phyloP scores from a whole-genome alignment of 306 rosid genomes.

The Fragaria vesca region DNA sequence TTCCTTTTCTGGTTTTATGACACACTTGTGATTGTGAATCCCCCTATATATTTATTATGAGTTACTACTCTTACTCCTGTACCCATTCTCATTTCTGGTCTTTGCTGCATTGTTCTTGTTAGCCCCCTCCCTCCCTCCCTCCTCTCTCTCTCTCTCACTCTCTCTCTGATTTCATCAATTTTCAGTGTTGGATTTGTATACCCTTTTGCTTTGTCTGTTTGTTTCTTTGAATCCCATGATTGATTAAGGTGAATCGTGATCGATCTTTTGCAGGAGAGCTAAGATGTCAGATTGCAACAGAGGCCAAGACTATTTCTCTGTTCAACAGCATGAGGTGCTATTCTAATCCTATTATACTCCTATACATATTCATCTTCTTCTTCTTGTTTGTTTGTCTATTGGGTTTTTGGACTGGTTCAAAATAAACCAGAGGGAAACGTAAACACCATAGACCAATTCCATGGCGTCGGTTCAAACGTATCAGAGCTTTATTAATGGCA shows the following conservation, averaged over 20 bases:
- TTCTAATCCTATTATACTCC: background rate
- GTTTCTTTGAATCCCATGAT: background rate
- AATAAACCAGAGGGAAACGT: background rate
- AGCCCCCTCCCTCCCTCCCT: conserved; percentile 9
- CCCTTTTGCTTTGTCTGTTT: background rate
- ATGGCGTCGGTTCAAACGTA: conserved; percentile 14
- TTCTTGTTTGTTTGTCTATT: background rate
- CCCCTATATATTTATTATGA: background rate
- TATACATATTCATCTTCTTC: background rate
- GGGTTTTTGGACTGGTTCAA: background rate
- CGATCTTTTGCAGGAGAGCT: conserved; percentile 20
- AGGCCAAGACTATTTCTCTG: conserved; percentile 47
- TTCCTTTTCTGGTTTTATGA: conserved; percentile 11
- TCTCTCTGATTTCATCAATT: background rate
- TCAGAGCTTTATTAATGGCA: background rate
- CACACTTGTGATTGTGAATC: background rate
- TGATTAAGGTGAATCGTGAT: conserved; percentile 21
- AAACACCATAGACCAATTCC: conserved; percentile 5
- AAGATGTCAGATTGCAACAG: conserved; percentile 69
- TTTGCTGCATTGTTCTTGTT: conserved; percentile 17
- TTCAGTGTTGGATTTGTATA: background rate
- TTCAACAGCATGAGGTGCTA: conserved; percentile 57
- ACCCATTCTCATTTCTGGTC: conserved; percentile 9
- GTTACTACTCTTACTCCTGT: background rate
- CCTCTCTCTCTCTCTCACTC: background rate